Base-by-base conservation (phyloP, 2,329 filamentous ascomycete genomes). In the Cladosporium sp. region DNA sequence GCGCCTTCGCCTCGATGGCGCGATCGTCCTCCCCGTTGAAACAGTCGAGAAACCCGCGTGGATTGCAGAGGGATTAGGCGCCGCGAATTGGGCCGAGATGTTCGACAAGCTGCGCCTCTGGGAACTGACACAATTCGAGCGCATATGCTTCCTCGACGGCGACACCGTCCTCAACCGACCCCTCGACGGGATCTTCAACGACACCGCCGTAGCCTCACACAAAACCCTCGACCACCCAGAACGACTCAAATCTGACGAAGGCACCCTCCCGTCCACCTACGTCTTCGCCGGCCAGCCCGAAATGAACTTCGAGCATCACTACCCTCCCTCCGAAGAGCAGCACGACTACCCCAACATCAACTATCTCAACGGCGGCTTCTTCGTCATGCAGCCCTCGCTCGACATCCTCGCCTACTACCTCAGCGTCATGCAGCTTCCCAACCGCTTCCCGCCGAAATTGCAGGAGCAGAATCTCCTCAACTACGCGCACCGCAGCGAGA, bases 31-130 rank as follows among this genome's bases (percentile, higher is more conserved):
- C 29, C 43, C 59, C 17, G 59, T 56, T 42, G 54, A 58, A 20
- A 52, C 48, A 11, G 39, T 51, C 22, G 42, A 54, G 22, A 47
- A 55, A 9, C 34, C 51, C 36, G 13, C 22, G 30, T 51, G 54
- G 51, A 15, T 53, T 15, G 38, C 42, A 24, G 39, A 12, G 7
- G 45, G 45, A 12, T 24, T 39, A 30, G 53, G 47, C 13, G 40
- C 42, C 12, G 40, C 41, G 11, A 43, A 53, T 7, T 72, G 67
- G 67, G 54, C 59, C 40, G 61, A 69, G 24, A 60, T 70, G 19
- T 60, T 71, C 60, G 63, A 65, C 13, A 73, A 73, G 56, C 57
- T 73, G 20, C 66, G 67, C 19, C 59, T 69, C 2, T 72, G 63
- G 62, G 58, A 70, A 54, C 60, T 71, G 49, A 67, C 60, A 1